Percentiles rank a stretch among this genome's conserved stretches.
These are phyloP conservation scores for Pythium diclinum DNA, from an alignment of 352 stramenopile species.

Conservation along the genomic window DNA sequence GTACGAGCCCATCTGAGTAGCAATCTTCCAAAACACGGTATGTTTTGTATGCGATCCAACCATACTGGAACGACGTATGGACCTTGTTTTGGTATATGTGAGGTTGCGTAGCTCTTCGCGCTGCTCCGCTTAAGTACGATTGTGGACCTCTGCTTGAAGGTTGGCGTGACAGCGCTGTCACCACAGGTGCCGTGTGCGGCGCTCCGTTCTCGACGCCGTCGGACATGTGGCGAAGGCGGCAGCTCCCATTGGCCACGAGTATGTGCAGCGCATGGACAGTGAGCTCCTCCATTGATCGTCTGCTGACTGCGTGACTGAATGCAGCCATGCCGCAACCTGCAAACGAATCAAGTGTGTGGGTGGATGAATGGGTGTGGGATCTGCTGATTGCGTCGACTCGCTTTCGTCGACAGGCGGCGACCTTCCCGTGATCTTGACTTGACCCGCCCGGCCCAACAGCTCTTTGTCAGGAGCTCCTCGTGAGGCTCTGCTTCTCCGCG, in stretches of 20 bases:
- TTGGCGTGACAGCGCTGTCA: constrained; percentile 1
- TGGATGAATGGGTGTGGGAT: neutral
- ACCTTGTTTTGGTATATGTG: constrained; percentile 16
- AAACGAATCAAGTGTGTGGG: neutral
- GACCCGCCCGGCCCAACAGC: neutral
- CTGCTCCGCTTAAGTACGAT: constrained; percentile 16
- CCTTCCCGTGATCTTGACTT: neutral
- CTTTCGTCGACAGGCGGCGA: constrained; percentile 7
- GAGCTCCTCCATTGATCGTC: neutral
- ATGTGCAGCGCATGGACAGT: neutral
- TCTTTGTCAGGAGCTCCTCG: neutral
- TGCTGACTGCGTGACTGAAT: too few species aligned
- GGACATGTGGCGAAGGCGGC: constrained; percentile 12
- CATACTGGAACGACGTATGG: too few species aligned
- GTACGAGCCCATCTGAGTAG: constrained; percentile 13
- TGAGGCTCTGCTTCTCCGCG: neutral
- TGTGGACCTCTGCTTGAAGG: constrained; percentile 1
- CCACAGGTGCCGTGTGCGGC: constrained; percentile 13
- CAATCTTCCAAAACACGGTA: constrained; percentile 15
- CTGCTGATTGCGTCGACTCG: constrained; percentile 6
- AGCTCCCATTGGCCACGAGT: constrained; percentile 12
- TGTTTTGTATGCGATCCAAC: neutral
- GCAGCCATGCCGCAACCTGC: neutral
- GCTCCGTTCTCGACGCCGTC: constrained; percentile 14
- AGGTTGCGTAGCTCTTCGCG: constrained; percentile 9